These are phyloP conservation scores for Eremomyces bilateralis DNA, from an alignment of 495 filamentous ascomycete species.

Conservation along the genomic window DNA sequence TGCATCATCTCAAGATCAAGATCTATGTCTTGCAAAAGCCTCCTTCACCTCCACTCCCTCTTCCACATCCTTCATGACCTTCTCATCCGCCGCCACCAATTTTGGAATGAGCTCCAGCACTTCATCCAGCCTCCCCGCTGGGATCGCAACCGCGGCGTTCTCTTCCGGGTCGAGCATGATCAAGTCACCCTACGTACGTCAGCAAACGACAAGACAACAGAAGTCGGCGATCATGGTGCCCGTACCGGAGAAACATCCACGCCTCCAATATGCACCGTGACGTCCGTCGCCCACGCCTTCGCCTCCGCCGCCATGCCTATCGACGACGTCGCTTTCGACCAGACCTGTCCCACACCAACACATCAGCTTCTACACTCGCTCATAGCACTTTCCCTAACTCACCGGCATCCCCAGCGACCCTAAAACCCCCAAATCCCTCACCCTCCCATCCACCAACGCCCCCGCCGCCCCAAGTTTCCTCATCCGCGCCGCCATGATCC, in stretches of 20 bases:
- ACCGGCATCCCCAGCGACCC: constrained; percentile 25
- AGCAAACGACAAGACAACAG: no score
- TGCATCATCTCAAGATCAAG: no score
- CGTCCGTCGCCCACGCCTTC: constrained; percentile 31
- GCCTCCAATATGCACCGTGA: constrained; percentile 27
- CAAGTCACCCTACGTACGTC: constrained; percentile 30
- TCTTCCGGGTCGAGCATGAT: constrained; percentile 38
- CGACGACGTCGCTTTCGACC: constrained; percentile 32
- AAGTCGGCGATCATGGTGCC: no score
- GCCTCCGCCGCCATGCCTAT: constrained; percentile 39
- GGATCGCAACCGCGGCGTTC: constrained; percentile 39
- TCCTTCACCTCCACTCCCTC: constrained; percentile 33
- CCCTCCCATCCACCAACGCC: constrained; percentile 35
- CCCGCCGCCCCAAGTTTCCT: constrained; percentile 27
- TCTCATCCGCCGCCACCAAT: constrained; percentile 35
- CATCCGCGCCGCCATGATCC: constrained; percentile 45
- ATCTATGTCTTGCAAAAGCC: constrained; percentile 26
- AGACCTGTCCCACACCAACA: constrained; percentile 23
- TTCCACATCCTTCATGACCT: constrained; percentile 35
- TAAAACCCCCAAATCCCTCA: constrained; percentile 38
- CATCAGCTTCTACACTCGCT: neutral
- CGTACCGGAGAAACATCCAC: constrained; percentile 28
- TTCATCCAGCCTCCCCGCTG: constrained; percentile 18
- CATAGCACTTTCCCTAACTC: constrained; percentile 11
- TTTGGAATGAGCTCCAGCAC: constrained; percentile 25